Evolutionary conservation across 83 land plant species (phyloP).

Genomic region (Picea abies): DNA sequence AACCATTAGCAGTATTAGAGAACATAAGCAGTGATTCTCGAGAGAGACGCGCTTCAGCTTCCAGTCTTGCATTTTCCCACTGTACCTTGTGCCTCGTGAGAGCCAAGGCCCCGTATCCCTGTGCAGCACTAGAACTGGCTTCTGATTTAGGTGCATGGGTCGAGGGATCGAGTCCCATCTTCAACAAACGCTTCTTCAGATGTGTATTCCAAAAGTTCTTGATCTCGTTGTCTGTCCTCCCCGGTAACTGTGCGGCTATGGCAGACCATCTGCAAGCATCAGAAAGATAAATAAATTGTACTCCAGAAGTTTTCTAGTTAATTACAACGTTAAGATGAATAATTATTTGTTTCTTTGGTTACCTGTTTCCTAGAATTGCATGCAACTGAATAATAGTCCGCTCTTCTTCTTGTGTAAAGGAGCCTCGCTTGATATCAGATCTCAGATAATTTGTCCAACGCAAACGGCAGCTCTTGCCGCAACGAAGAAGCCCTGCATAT

Average conservation of each 20-base stretch:
- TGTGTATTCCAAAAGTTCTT: slow-evolving; percentile 25
- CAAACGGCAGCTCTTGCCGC: no score
- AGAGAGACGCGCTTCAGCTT: neutral
- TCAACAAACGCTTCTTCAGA: slow-evolving; percentile 13
- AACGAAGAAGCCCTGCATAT: no score
- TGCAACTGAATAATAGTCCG: neutral
- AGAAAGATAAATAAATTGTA: no score
- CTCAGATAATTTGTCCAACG: neutral
- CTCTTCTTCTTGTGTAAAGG: neutral
- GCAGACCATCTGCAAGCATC: slow-evolving; percentile 23
- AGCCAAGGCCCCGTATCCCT: neutral
- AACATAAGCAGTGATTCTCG: neutral
- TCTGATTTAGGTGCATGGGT: neutral
- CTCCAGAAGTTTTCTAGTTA: neutral
- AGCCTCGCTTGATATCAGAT: slow-evolving; percentile 1
- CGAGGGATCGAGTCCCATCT: no score
- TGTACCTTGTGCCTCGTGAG: neutral
- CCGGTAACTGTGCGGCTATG: neutral
- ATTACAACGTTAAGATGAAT: neutral
- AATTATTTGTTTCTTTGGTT: neutral
- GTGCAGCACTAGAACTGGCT: neutral
- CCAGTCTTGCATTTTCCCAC: slow-evolving; percentile 22
- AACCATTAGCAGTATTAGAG: no score
- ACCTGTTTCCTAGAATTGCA: slow-evolving; percentile 6
- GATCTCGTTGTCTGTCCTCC: no score